Evolutionary conservation across 306 rosid species (phyloP).

Genomic region (Quercus berberidifolia): DNA sequence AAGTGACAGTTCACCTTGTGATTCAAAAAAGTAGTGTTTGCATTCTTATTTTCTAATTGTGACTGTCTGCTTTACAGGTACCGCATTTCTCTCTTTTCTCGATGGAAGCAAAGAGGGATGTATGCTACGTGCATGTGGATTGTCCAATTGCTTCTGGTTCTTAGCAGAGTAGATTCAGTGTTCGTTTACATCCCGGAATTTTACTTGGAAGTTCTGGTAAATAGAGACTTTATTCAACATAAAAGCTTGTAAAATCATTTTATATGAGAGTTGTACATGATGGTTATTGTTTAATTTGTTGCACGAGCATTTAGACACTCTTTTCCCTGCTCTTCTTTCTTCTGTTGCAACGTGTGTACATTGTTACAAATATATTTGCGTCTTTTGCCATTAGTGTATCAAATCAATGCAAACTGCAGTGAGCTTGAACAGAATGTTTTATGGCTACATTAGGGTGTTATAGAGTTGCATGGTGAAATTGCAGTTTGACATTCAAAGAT

Average conservation of each 20-base stretch:
- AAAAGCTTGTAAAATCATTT: neutral
- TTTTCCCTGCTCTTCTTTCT: neutral
- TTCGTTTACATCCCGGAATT: constrained; percentile 84
- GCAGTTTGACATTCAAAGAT: neutral
- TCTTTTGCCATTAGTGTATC: neutral
- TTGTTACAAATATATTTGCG: neutral
- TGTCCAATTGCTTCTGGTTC: constrained; percentile 86
- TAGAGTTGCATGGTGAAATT: neutral
- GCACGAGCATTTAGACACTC: constrained; percentile 4
- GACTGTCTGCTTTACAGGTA: constrained; percentile 48
- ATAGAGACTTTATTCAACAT: constrained; percentile 2
- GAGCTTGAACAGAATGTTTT: neutral
- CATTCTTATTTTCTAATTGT: neutral
- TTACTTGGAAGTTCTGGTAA: constrained; percentile 90
- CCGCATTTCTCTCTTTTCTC: constrained; percentile 70
- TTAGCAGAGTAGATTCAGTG: constrained; percentile 77
- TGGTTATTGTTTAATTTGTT: neutral
- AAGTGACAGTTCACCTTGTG: neutral
- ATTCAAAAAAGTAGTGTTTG: neutral
- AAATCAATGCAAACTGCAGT: neutral
- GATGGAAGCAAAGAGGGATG: constrained; percentile 99
- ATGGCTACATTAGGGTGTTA: neutral
- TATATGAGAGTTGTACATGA: neutral
- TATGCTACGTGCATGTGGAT: constrained; percentile 97
- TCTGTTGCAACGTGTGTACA: neutral